Base-by-base conservation (phyloP, 331 rosid species). In the Ulmus americana region DNA sequence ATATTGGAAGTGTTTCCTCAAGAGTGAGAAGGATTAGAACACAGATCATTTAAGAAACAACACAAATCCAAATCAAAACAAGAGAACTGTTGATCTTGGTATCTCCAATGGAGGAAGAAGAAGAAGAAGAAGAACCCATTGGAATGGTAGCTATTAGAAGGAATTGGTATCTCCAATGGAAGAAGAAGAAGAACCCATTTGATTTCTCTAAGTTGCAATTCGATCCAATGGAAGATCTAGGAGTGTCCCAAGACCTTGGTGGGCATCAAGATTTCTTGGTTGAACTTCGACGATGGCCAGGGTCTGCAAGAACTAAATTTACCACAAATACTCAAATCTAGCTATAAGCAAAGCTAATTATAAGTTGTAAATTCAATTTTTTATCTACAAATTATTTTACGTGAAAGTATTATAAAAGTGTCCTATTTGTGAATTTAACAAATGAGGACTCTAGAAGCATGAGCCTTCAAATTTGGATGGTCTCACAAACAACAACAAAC, bases 231-330 rank as follows among this genome's bases (percentile, higher is more conserved):
- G 96, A 83, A 40, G 95, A 76, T 20, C 77, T 84, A 57, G 90
- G 80, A 42, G 83, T 67, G 35, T 57, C 85, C 41, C 80, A 76
- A 22, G 88, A 78, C 11, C 78, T 86, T 54, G 85, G 59, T 14
- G 90, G 77, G 44, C 77, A 71, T 16, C 90, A 81, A 61, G 96
- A 88, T 73, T 74, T 74, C 96, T 40, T 86, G 91, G 96, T 79
- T 91, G 69, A 85, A 83, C 80, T 82, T 91, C 61, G 97, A 91
- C 12, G 96, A 88, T 7, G 96, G 22, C 22, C 22, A 88, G 38
- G 90, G 86, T 61, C 54, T 88, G 78, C 88, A 73, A 79, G 96
- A 91, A n/a, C n/a, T n/a, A n/a, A n/a, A n/a, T n/a, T n/a, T n/a
- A n/a, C n/a, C n/a, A n/a, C n/a, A n/a, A n/a, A n/a, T n/a, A n/a